A percentile compares a stretch with the other conserved stretches of the same genome.
phyloP scores from a whole-genome alignment of 2,329 filamentous ascomycete species.

The Cercospora canescens region DNA sequence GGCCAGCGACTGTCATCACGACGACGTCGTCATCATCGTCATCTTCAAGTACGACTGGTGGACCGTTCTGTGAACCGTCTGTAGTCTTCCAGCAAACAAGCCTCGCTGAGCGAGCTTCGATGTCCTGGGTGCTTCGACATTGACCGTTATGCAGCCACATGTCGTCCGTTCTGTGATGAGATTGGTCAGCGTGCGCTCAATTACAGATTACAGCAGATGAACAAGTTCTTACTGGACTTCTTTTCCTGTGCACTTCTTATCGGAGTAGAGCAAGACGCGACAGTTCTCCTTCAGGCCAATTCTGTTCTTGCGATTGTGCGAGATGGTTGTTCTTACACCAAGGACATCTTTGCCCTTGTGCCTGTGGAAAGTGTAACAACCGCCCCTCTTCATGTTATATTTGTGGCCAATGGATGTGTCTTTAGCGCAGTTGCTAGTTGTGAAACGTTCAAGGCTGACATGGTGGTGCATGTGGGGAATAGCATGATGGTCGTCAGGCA shows the following conservation, averaged over 20 bases:
- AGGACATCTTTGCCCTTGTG: not conserved
- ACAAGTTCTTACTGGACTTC: not conserved
- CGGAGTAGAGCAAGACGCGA: not conserved
- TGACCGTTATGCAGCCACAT: not conserved
- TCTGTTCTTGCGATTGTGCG: not conserved
- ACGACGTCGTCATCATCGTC: not conserved
- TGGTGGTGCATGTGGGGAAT: slow-evolving; percentile 5
- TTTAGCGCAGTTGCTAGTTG: not conserved
- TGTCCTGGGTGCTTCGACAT: not conserved
- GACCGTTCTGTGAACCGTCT: not conserved
- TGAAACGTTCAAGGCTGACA: not conserved
- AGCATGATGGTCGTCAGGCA: not conserved
- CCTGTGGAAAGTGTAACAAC: not conserved
- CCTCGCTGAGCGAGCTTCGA: not conserved
- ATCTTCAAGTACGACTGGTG: not conserved
- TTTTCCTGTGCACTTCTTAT: not conserved
- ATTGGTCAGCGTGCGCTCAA: not conserved
- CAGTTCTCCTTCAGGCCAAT: not conserved
- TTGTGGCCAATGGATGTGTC: not conserved
- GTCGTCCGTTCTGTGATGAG: not conserved
- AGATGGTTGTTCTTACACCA: not conserved
- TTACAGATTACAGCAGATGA: not conserved
- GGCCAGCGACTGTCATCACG: not conserved
- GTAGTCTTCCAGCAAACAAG: slow-evolving; percentile 4
- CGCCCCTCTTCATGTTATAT: not conserved